phyloP scores from a whole-genome alignment of 805 yeast species.

The Lachancea dasiensis region DNA sequence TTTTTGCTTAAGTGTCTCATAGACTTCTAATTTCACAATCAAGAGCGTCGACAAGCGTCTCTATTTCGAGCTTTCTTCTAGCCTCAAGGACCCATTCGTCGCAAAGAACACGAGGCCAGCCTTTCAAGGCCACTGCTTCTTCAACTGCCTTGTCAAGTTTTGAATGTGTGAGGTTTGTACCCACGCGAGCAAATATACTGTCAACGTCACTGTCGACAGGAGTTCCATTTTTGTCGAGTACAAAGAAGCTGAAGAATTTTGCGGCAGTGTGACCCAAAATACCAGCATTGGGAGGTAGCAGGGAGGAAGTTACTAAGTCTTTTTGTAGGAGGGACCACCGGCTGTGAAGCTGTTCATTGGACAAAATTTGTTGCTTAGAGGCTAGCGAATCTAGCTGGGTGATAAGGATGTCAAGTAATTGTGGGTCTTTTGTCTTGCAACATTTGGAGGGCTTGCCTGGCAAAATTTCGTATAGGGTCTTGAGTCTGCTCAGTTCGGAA shows the following conservation, averaged over 20 bases:
- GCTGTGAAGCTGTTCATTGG: constrained; percentile 69
- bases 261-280: constrained; percentile 87
- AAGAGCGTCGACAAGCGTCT: constrained; percentile 65
- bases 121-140: constrained; percentile 82
- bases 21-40: constrained; percentile 57
- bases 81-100: constrained; percentile 89
- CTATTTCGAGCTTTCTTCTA: constrained; percentile 82
- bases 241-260: constrained; percentile 62
- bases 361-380: constrained; percentile 51
- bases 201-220: constrained; percentile 83
- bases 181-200: constrained; percentile 80
- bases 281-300: constrained; percentile 94
- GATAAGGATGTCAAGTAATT: constrained; percentile 23
- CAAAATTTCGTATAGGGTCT: constrained; percentile 21
- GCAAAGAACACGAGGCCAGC: constrained; percentile 88
- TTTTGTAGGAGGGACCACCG: constrained; percentile 78
- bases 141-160: constrained; percentile 85
- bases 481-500: constrained; percentile 30
- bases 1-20: constrained; percentile 14
- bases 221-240: constrained; percentile 72
- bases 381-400: constrained; percentile 41
- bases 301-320: constrained; percentile 80
- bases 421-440: constrained; percentile 17
- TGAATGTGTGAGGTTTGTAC: constrained; percentile 64
- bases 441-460: constrained; percentile 23